Evolutionary conservation across 2,329 filamentous ascomycete species (phyloP), one percentile per base, ranked within the genome.

Genomic region (Huntiella abstrusa): DNA sequence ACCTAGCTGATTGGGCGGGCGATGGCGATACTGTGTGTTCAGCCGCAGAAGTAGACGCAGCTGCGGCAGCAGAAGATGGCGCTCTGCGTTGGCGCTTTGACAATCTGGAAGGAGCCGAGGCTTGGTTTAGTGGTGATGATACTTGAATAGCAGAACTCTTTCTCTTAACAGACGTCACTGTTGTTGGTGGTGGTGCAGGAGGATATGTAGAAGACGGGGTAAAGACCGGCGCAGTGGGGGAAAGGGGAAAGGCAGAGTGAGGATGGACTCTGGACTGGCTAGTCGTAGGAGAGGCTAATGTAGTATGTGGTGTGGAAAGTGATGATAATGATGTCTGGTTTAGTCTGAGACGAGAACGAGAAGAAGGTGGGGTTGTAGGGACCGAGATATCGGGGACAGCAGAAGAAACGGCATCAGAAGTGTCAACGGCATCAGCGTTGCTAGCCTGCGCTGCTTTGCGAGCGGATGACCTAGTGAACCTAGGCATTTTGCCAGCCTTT

Each of bases 391-490:
- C 22, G 22, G 22, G 22, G 22, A 28, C 6, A 39, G 35, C 17
- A 35, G 37, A 16, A 13, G 41, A 43, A 34, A 28, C 32, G 33
- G 41, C 12, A 33, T 12, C 46, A 45, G 48, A 36, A 37, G 43
- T 44, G 38, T 67, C 60, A 57, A 66, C 64, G 55, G 64, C 66
- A 64, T 67, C 65, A 59, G 68, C 34, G 13, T 43, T 68, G 59
- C 64, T 75, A 10, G 22, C 22, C 22, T 28, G 22, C 60, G 83
- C 81, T 68, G 83, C 83, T 75, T 84, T 79, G 71, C 86, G 86
- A 69, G 87, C 82, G 64, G 87, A 81, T 59, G 87, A 91, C 70
- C 88, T 85, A 71, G 88, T 95, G 59, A 91, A 79, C 83, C 87
- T 95, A 75, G 78, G 70, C 48, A 50, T 50, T 41, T 19, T 17